Percentiles rank a stretch among this genome's conserved stretches.
Conservation (phyloP, 2,329 filamentous ascomycete genomes). For the Ophiostoma sp. region DNA sequence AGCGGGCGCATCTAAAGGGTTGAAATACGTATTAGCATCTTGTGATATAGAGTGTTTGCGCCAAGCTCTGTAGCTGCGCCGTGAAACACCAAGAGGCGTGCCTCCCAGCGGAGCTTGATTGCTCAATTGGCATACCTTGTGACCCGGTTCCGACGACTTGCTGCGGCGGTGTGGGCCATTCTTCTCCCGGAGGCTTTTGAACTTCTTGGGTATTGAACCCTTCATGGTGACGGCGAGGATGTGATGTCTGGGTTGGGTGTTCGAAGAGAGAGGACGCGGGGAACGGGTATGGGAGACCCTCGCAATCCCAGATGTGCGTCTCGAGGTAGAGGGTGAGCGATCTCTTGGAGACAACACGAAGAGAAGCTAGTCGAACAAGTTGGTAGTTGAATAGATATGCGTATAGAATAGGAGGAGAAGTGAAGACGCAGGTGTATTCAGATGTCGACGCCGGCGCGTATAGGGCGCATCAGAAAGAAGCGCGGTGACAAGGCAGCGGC, state of each 20-base stretch:
- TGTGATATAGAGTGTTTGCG: not conserved
- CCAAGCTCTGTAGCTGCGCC: not conserved
- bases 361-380: not conserved
- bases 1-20: constrained; percentile 37
- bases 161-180: constrained; percentile 48
- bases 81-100: too few species aligned
- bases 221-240: constrained; percentile 42
- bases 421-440: not conserved
- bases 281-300: constrained; percentile 8
- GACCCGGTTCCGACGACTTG: constrained; percentile 50
- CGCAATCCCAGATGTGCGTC: not conserved
- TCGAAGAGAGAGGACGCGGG: not conserved
- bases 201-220: constrained; percentile 52
- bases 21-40: too few species aligned
- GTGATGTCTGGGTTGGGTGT: not conserved
- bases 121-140: constrained; percentile 42
- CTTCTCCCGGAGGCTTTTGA: constrained; percentile 67
- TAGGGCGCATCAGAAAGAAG: constrained; percentile 11
- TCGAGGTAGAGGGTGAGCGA: not conserved
- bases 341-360: not conserved
- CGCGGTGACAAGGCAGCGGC: constrained; percentile 5
- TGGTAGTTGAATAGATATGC: not conserved
- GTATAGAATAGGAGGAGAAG: not conserved
- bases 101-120: too few species aligned
- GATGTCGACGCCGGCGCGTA: constrained; percentile 4